Conservation (phyloP, 2,329 filamentous ascomycete species). For the Aureobasidium sp. region DNA sequence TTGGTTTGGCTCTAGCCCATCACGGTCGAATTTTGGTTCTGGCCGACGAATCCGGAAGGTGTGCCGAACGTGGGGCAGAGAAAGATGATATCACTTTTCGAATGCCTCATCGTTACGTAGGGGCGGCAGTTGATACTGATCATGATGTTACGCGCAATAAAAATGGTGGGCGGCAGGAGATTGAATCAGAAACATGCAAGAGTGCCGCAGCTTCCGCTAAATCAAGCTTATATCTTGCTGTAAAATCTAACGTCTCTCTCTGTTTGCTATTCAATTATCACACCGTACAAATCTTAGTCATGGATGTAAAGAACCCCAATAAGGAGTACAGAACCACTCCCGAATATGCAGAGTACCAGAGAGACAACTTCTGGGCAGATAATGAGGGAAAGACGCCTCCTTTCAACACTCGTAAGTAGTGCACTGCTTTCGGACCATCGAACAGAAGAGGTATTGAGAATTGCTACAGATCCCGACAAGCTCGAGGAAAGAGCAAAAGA, state of each 20-base stretch:
- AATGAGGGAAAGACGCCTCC: conserved; percentile 44
- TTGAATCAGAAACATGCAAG: neutral
- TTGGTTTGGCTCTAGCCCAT: neutral
- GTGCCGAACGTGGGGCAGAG: neutral
- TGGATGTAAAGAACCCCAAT: conserved; percentile 48
- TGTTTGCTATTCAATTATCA: neutral
- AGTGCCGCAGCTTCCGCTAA: neutral
- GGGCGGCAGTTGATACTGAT: neutral
- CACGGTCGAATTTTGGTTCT: neutral
- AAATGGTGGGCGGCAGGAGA: neutral
- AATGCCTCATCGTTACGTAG: conserved; percentile 5
- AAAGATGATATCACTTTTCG: neutral
- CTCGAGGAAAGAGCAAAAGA: conserved; percentile 53
- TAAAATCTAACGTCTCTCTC: neutral
- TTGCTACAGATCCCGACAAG: conserved; percentile 44
- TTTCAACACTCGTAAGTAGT: conserved; percentile 44
- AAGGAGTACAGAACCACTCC: conserved; percentile 44
- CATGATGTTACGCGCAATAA: neutral
- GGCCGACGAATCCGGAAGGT: neutral
- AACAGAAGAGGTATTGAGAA: neutral
- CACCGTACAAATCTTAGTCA: conserved; percentile 15
- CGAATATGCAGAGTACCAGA: conserved; percentile 49
- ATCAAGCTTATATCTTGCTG: neutral
- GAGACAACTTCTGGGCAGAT: conserved; percentile 46
- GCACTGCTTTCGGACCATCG: too few relatives aligned